phyloP scores from a whole-genome alignment of 2,329 filamentous ascomycete genomes.

The Cordyceps militaris region DNA sequence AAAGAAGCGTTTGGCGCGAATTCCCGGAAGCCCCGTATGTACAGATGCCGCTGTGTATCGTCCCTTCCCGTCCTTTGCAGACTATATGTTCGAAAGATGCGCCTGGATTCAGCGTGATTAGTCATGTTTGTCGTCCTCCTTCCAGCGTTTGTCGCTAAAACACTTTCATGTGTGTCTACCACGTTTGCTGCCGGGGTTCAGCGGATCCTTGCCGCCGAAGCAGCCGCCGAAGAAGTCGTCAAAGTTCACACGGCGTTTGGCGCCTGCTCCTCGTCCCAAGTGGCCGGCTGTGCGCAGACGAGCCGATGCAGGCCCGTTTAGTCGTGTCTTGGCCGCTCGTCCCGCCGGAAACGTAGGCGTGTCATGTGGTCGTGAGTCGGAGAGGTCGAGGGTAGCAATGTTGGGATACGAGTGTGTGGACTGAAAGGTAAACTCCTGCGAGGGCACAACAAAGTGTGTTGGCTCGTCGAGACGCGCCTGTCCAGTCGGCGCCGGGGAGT shows the following conservation, averaged over 20 bases:
- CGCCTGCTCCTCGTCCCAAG: constrained; percentile 58
- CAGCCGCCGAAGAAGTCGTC: constrained; percentile 69
- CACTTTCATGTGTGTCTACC: constrained; percentile 35
- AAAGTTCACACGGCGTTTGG: constrained; percentile 67
- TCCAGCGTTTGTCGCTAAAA: not conserved
- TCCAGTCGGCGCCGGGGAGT: constrained; percentile 22
- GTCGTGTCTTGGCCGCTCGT: constrained; percentile 24
- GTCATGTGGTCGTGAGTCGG: constrained; percentile 42
- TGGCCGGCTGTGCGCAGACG: constrained; percentile 29
- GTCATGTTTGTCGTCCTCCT: constrained; percentile 13
- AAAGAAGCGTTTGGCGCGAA: not conserved
- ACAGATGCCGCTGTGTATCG: not conserved
- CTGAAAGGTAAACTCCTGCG: constrained; percentile 64
- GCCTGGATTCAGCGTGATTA: not conserved
- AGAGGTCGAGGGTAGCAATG: constrained; percentile 53
- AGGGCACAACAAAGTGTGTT: constrained; percentile 42
- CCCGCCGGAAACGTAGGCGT: constrained; percentile 22
- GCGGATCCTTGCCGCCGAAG: constrained; percentile 55
- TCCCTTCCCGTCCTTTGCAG: not conserved
- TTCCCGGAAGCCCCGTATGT: not conserved
- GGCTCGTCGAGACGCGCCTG: constrained; percentile 23
- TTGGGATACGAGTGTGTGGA: constrained; percentile 55
- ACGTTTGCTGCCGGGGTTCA: constrained; percentile 43
- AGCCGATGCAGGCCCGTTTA: constrained; percentile 18
- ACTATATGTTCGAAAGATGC: constrained; percentile 1